These are phyloP conservation scores for Chlamydomonas schloesseri DNA, from an alignment of 139 green algal species.

Conservation along the genomic window DNA sequence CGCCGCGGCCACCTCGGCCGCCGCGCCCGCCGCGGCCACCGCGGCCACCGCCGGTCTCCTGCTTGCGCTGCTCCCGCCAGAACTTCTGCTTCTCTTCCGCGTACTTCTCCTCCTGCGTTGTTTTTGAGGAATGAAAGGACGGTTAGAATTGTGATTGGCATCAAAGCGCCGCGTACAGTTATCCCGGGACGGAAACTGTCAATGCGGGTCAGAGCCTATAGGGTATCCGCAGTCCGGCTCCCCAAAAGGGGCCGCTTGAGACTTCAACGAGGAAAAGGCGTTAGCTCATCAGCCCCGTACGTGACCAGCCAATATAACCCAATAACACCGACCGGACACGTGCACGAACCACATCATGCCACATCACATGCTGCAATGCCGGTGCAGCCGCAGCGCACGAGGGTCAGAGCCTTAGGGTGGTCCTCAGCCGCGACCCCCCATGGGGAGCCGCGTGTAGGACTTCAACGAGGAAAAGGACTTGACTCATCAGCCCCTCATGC, in stretches of 20 bases:
- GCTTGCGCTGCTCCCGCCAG: slow-evolving; percentile 29
- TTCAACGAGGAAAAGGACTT: slow-evolving; percentile 11
- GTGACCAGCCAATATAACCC: too few relatives aligned
- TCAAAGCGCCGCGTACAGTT: too few relatives aligned
- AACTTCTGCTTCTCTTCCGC: slow-evolving; percentile 48
- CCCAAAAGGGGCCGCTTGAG: slow-evolving; percentile 17
- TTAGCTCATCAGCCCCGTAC: slow-evolving; percentile 27
- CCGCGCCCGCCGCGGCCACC: not conserved
- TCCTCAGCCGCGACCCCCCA: not conserved
- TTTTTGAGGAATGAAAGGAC: not conserved
- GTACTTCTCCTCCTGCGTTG: slow-evolving; percentile 41
- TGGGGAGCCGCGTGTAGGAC: not conserved
- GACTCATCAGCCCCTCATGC: not conserved
- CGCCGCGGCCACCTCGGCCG: not conserved
- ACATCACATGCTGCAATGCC: too few relatives aligned
- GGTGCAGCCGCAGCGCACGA: not conserved
- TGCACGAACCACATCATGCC: too few relatives aligned
- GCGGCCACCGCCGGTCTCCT: not conserved
- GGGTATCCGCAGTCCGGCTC: slow-evolving; percentile 23
- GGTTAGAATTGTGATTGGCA: too few relatives aligned
- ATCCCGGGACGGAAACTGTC: too few relatives aligned
- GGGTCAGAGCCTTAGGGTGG: slow-evolving; percentile 9
- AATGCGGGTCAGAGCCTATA: slow-evolving; percentile 40
- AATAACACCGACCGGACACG: too few relatives aligned
- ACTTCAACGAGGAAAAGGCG: slow-evolving; percentile 41